These are phyloP conservation scores for Strigomonas galati DNA, from an alignment of 208 protist species.

Conservation along the genomic window DNA sequence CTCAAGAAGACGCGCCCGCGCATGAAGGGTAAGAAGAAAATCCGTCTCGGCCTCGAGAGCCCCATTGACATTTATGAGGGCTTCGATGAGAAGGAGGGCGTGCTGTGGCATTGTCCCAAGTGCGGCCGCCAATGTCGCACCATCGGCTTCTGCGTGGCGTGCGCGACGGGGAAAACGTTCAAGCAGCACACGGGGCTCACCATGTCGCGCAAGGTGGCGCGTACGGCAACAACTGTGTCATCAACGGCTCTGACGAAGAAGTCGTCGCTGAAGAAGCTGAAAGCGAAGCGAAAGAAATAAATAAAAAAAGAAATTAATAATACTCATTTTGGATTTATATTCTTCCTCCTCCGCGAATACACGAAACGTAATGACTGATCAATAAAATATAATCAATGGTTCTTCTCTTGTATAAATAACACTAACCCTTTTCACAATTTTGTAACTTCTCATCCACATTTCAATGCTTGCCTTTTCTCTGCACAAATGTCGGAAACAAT, in stretches of 20 bases:
- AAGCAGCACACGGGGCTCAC: conserved; percentile 50
- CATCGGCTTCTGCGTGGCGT: conserved; percentile 84
- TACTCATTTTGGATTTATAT: background rate
- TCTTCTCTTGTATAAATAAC: background rate
- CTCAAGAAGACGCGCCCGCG: conserved; percentile 85
- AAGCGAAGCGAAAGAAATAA: conserved; percentile 55
- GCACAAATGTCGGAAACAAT: no score
- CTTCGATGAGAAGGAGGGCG: conserved; percentile 81
- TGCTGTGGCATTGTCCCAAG: conserved; percentile 74
- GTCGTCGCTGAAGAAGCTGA: conserved; percentile 35
- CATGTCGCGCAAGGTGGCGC: conserved; percentile 35
- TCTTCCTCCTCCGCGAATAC: background rate
- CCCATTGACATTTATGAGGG: conserved; percentile 83
- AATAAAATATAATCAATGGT: conserved; percentile 5
- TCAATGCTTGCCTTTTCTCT: no score
- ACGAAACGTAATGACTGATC: background rate
- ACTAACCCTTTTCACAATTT: background rate
- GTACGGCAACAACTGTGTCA: conserved; percentile 31
- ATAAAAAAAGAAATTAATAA: conserved; percentile 16
- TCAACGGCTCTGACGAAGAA: conserved; percentile 20
- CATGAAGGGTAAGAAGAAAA: conserved; percentile 91
- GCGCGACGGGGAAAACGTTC: conserved; percentile 63
- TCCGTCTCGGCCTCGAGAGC: conserved; percentile 80
- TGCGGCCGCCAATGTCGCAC: conserved; percentile 70
- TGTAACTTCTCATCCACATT: background rate